Conservation (phyloP, 176 grass and related monocot genomes). For the Aegilops sharonensis region DNA sequence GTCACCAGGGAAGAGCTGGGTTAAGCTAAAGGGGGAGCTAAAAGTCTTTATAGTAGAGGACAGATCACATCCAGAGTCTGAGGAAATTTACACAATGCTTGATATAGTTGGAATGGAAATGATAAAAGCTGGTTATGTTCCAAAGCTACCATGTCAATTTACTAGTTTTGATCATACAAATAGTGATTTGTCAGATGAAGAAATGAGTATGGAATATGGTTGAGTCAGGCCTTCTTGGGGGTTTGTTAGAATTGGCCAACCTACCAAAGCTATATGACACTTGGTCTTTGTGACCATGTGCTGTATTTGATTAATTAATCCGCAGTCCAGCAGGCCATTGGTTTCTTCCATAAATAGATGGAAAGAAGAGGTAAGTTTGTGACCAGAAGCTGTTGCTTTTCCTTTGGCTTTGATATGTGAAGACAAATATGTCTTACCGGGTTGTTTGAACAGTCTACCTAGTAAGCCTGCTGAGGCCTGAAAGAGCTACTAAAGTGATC, state of each 20-base stretch:
- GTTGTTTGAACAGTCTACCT: conserved; percentile 1
- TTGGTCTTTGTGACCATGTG: conserved; percentile 6
- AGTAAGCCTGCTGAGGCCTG: not conserved
- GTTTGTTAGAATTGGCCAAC: conserved; percentile 25
- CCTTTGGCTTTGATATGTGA: conserved; percentile 21
- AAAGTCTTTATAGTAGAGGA: conserved; percentile 79
- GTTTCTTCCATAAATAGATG: conserved; percentile 12
- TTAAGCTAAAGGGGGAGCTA: conserved; percentile 73
- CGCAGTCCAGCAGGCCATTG: not conserved
- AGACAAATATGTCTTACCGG: not conserved
- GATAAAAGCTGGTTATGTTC: conserved; percentile 70
- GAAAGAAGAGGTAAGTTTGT: conserved; percentile 8
- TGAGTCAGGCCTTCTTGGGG: conserved; percentile 18
- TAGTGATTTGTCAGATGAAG: conserved; percentile 34
- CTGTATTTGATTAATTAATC: conserved; percentile 19
- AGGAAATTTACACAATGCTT: conserved; percentile 68
- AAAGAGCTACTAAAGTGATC: not conserved
- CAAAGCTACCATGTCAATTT: conserved; percentile 31
- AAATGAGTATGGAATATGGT: conserved; percentile 40
- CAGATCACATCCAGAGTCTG: conserved; percentile 63
- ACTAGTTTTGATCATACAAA: conserved; percentile 22
- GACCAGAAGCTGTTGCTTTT: conserved; percentile 10
- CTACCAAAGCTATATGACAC: conserved; percentile 12
- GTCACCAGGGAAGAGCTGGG: conserved; percentile 77
- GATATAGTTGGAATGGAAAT: conserved; percentile 58